Percentiles rank a stretch among this genome's conserved stretches.
Evolutionary conservation across 371 early-diverging fungal genomes (phyloP).

Genomic region (Syncephalis fuscata): DNA sequence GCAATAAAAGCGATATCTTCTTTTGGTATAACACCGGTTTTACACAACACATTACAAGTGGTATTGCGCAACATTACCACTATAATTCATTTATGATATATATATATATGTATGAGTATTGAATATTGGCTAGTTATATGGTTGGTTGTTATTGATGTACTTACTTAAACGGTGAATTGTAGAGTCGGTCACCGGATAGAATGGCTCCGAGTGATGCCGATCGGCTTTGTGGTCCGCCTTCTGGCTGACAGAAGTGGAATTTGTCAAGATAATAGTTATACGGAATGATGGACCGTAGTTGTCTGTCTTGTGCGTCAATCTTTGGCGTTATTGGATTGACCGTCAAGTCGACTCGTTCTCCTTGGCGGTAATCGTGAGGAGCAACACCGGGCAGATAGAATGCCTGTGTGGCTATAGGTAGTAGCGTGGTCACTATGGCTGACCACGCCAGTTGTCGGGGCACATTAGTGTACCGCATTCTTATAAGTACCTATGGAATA

Average conservation of each 20-base stretch:
- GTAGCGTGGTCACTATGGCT: background rate
- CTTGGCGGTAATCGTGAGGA: slow-evolving; percentile 64
- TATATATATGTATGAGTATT: too few species aligned
- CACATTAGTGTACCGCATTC: too few species aligned
- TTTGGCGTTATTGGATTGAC: slow-evolving; percentile 82
- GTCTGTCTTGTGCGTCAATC: slow-evolving; percentile 24
- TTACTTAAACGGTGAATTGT: slow-evolving; percentile 68
- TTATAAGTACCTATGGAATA: too few species aligned
- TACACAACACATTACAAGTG: slow-evolving; percentile 49
- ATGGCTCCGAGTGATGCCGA: slow-evolving; percentile 80
- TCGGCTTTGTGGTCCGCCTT: slow-evolving; percentile 41
- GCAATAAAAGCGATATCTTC: slow-evolving; percentile 76
- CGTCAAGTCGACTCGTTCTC: slow-evolving; percentile 48
- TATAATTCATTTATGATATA: too few species aligned
- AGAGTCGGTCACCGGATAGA: slow-evolving; percentile 92
- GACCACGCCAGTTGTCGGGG: too few species aligned
- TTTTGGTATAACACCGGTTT: slow-evolving; percentile 28
- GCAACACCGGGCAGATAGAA: slow-evolving; percentile 93
- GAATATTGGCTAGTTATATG: too few species aligned
- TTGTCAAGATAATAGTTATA: slow-evolving; percentile 70
- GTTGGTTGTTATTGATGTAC: background rate
- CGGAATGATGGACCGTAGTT: slow-evolving; percentile 58
- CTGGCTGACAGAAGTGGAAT: slow-evolving; percentile 76
- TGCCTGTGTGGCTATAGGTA: slow-evolving; percentile 9
- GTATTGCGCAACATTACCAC: slow-evolving; percentile 33